Conservation (phyloP, 225 moss, liverwort and hornwort genomes). For the Physcomitrium patens region DNA sequence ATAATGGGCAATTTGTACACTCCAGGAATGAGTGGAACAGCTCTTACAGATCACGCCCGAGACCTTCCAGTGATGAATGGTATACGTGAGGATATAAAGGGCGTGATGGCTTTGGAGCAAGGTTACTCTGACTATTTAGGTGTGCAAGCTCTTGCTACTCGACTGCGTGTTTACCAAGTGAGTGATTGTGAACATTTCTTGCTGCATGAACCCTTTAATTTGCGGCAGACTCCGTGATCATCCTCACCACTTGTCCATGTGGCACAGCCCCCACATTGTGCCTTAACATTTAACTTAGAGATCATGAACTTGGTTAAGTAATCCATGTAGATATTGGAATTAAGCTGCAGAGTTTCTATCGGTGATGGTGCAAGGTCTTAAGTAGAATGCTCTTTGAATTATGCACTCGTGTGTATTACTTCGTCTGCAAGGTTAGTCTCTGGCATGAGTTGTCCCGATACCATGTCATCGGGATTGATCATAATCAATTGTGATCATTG, state of each 20-base stretch:
- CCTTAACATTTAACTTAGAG: neutral
- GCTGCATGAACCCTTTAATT: neutral
- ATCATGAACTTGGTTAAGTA: conserved; percentile 8
- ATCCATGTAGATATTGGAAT: neutral
- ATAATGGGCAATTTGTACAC: neutral
- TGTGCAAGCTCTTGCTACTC: conserved; percentile 29
- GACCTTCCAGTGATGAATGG: conserved; percentile 36
- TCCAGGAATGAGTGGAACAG: conserved; percentile 27
- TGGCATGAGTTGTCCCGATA: neutral
- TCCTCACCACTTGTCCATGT: no score
- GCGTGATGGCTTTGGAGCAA: conserved; percentile 25
- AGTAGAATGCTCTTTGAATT: neutral
- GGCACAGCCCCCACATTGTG: no score
- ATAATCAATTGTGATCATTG: conserved; percentile 3
- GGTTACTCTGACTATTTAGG: conserved; percentile 28
- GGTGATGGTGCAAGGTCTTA: neutral
- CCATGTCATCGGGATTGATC: neutral
- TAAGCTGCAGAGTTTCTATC: neutral
- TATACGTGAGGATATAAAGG: conserved; percentile 35
- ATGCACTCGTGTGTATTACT: conserved; percentile 5
- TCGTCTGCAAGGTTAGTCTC: neutral
- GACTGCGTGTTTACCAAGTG: conserved; percentile 22
- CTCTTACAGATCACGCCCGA: conserved; percentile 28
- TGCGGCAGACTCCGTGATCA: no score
- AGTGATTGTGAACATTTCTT: neutral